These are phyloP conservation scores for Acidiella bohemica DNA, from an alignment of 495 filamentous ascomycete genomes.

Conservation along the genomic window DNA sequence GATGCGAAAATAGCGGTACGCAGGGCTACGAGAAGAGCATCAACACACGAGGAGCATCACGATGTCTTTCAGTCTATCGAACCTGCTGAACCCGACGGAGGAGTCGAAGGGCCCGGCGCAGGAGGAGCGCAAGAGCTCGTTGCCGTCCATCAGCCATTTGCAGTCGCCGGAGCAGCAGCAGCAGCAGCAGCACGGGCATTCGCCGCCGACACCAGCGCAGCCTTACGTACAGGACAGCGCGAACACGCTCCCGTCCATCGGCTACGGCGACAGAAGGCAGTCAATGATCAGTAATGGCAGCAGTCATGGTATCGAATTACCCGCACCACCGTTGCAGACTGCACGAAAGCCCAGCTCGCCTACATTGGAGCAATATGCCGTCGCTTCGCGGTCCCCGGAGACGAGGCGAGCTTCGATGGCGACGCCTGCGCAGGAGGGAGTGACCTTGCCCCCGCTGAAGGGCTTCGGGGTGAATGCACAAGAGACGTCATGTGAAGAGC, in stretches of 20 bases:
- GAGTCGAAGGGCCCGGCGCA: constrained; percentile 1
- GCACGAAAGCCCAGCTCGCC: constrained; percentile 22
- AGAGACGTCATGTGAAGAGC: neutral
- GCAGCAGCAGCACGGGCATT: constrained; percentile 1
- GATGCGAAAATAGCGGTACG: no score
- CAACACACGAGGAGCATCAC: no score
- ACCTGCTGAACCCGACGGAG: constrained; percentile 21
- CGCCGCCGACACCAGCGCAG: no score
- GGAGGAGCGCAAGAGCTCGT: constrained; percentile 1
- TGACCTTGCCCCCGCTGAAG: constrained; percentile 27
- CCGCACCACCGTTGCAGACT: constrained; percentile 17
- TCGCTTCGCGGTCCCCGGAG: constrained; percentile 28
- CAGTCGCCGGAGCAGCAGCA: constrained; percentile 10
- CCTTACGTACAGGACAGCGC: no score
- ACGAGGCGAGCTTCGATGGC: constrained; percentile 22
- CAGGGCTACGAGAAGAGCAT: no score
- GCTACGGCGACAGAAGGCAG: constrained; percentile 21
- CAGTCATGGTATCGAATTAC: constrained; percentile 21
- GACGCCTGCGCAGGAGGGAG: constrained; percentile 13
- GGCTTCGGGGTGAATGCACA: constrained; percentile 3
- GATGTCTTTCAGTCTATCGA: constrained; percentile 22
- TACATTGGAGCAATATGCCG: constrained; percentile 29
- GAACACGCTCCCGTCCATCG: constrained; percentile 7
- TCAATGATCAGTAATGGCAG: no score
- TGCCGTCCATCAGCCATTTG: constrained; percentile 3